A percentile compares a stretch with the other conserved stretches of the same genome.
These are phyloP conservation scores for Anthostomella pinea DNA, from an alignment of 2,329 filamentous ascomycete genomes.

Conservation along the genomic window DNA sequence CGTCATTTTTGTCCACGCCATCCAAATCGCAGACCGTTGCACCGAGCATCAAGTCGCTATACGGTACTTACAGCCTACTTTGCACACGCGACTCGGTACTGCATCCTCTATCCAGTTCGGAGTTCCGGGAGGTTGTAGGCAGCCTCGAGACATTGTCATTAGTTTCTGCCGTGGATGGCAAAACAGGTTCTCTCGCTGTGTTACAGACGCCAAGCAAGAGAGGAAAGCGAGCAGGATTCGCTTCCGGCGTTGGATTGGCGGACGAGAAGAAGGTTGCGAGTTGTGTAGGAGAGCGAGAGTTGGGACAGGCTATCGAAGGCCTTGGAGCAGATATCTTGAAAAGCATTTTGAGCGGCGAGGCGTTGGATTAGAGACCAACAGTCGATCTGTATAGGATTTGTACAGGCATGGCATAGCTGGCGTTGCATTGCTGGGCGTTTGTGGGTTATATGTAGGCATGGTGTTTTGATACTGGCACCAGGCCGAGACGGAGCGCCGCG, in stretches of 20 bases:
- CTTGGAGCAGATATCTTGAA: slow-evolving; percentile 59
- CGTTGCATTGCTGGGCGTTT: slow-evolving; percentile 3
- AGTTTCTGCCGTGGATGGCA: slow-evolving; percentile 67
- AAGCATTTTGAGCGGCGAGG: slow-evolving; percentile 61
- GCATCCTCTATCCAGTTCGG: slow-evolving; percentile 83
- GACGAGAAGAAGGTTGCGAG: slow-evolving; percentile 80
- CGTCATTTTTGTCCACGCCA: slow-evolving; percentile 47
- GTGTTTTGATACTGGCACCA: too few relatives aligned
- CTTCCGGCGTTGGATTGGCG: slow-evolving; percentile 42
- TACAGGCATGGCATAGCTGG: slow-evolving; percentile 7
- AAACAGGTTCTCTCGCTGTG: slow-evolving; percentile 62
- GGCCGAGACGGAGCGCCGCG: too few relatives aligned
- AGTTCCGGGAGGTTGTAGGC: slow-evolving; percentile 89
- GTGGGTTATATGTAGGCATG: too few relatives aligned
- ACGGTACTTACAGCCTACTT: slow-evolving; percentile 76
- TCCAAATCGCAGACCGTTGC: slow-evolving; percentile 61
- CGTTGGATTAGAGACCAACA: slow-evolving; percentile 54
- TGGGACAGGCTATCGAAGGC: slow-evolving; percentile 66
- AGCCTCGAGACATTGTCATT: slow-evolving; percentile 87
- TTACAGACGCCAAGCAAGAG: slow-evolving; percentile 70
- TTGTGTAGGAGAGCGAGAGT: slow-evolving; percentile 76
- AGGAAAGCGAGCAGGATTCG: slow-evolving; percentile 53
- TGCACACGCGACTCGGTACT: slow-evolving; percentile 87
- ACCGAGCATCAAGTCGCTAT: slow-evolving; percentile 80
- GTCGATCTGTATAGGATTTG: slow-evolving; percentile 4